A percentile compares a stretch with the other conserved stretches of the same genome.
Conservation (phyloP, 768 basidiomycete genomes). For the Calocybe indica region DNA sequence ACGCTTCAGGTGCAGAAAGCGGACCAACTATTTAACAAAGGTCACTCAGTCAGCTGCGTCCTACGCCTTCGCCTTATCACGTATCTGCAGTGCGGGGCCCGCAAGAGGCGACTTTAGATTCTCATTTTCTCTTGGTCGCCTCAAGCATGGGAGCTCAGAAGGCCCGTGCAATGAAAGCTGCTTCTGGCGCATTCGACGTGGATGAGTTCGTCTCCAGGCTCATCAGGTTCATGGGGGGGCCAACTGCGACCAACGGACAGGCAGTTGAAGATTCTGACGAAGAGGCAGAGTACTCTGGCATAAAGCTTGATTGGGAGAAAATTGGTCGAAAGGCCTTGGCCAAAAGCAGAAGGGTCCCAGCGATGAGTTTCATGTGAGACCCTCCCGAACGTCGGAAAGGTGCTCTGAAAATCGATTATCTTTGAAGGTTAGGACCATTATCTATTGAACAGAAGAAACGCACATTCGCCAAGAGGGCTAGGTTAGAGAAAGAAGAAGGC, state of each 20-base stretch:
- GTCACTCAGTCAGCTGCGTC: background rate
- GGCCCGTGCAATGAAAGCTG: conserved; percentile 88
- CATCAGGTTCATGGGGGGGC: conserved; percentile 70
- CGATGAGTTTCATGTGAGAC: conserved; percentile 83
- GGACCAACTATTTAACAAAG: conserved; percentile 9
- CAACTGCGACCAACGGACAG: conserved; percentile 10
- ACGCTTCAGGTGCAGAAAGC: conserved; percentile 56
- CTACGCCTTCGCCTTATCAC: background rate
- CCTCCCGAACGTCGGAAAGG: background rate
- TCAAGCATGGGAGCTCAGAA: conserved; percentile 79
- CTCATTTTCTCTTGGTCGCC: conserved; percentile 69
- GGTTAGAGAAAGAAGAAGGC: conserved; percentile 66
- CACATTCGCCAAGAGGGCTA: conserved; percentile 48
- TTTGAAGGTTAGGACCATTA: conserved; percentile 84
- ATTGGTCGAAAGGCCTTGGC: conserved; percentile 82
- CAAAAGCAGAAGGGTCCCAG: conserved; percentile 73
- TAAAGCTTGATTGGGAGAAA: conserved; percentile 71
- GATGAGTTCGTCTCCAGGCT: conserved; percentile 85
- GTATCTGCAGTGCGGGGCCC: conserved; percentile 59
- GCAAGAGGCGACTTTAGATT: conserved; percentile 88
- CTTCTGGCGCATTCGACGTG: conserved; percentile 82
- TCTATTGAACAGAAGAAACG: conserved; percentile 83
- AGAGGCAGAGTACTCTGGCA: conserved; percentile 43
- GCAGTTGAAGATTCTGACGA: conserved; percentile 41
- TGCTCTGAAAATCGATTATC: background rate